Base-by-base conservation (phyloP, 2,329 filamentous ascomycete genomes). In the Grosmannia penicillata region DNA sequence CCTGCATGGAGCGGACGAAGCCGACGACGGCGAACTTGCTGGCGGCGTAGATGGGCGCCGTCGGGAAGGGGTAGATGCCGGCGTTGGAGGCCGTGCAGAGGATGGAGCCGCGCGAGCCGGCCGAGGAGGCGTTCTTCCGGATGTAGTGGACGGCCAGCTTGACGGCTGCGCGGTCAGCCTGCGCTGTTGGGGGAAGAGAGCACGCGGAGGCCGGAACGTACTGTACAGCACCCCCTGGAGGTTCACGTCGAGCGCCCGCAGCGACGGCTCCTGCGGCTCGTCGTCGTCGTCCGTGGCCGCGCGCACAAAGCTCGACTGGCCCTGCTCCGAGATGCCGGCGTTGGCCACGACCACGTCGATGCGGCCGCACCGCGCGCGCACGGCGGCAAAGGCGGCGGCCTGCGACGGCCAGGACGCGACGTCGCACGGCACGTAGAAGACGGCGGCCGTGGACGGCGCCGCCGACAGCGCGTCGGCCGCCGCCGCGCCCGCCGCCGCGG, bases 41-140 rank as follows among this genome's bases (percentile, higher is more conserved):
- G 4, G 61, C 57, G 3, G 62, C 58, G 44, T 72, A 71, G 6
- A 70, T 45, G 1, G 68, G 68, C 2, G 65, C 63, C 3, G 63
- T 57, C 0, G 65, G 60, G 39, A 72, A 68, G 0, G 65, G 56
- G 43, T 72, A 71, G 1, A 71, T 36, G 1, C 67, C 68, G 2
- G 64, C 66, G 47, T 69, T 70, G 4, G 66, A 70, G 0, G 67
- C 61, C 0, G 68, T 71, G 53, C 66, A 70, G 36, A 71, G 57
- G 30, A 72, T 66, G 7, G 55, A 56, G 0, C 66, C 65, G 21
- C 57, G 41, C 11, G 37, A 23, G 15, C n/a, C 9, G 32, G 22
- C 3, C 9, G 27, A 11, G 11, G 38, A 22, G 10, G 40, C 33
- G 38, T 66, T 68, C 46, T 62, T 65, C 18, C 56, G 53, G 52